Evolutionary conservation across 1,284 basidiomycete species (phyloP).

Genomic region (Leccinum cinnamomeum): DNA sequence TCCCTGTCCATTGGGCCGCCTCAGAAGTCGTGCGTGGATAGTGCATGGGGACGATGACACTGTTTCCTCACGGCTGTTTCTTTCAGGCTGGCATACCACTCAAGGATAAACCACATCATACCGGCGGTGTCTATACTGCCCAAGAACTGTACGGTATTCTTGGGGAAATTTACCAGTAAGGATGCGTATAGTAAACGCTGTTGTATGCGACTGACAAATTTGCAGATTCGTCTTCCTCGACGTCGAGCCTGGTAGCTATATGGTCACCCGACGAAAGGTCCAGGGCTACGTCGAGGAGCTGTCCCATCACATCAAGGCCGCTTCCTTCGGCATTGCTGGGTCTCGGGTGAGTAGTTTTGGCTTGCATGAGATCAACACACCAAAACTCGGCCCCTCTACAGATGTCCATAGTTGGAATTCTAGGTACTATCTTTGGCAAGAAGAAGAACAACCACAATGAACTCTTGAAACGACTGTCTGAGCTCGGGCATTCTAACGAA

Average conservation of each 20-base stretch:
- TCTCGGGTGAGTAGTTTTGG: conserved; percentile 21
- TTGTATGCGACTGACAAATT: conserved; percentile 2
- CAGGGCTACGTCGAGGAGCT: conserved; percentile 53
- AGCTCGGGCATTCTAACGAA: conserved; percentile 54
- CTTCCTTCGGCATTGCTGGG: conserved; percentile 35
- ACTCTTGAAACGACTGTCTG: conserved; percentile 56
- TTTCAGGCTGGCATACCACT: conserved; percentile 70
- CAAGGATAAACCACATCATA: conserved; percentile 51
- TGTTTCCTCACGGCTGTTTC: conserved; percentile 6
- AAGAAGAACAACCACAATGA: conserved; percentile 51
- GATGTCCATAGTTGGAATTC: conserved; percentile 50
- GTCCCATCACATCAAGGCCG: conserved; percentile 53
- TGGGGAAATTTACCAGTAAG: conserved; percentile 67
- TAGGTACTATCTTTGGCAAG: conserved; percentile 50
- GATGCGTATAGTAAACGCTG: not conserved
- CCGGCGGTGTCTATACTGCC: conserved; percentile 59
- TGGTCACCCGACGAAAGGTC: conserved; percentile 53
- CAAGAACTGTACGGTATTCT: conserved; percentile 62
- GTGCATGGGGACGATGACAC: not conserved
- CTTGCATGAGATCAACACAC: not conserved
- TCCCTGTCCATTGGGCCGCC: conserved; percentile 69
- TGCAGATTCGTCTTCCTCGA: conserved; percentile 73
- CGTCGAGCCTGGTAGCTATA: conserved; percentile 54
- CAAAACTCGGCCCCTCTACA: conserved; percentile 24
- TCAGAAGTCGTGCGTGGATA: conserved; percentile 57